These are phyloP conservation scores for Aureobasidium sp. DNA, from an alignment of 2,329 filamentous ascomycete species.

Conservation along the genomic window DNA sequence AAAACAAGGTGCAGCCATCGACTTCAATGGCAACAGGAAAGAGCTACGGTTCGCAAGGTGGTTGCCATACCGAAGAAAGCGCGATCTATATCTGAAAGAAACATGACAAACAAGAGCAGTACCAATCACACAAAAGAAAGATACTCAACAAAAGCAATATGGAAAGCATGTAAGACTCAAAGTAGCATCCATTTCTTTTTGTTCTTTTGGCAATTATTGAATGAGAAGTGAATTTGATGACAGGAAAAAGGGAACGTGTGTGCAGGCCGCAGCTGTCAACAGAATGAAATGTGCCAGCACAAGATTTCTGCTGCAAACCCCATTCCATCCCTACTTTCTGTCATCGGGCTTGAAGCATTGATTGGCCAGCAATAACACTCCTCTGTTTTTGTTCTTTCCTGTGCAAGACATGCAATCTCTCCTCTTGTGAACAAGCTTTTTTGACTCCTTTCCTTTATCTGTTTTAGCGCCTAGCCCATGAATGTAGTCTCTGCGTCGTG, in stretches of 20 bases:
- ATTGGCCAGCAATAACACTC: neutral
- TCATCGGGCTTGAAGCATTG: neutral
- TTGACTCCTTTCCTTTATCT: neutral
- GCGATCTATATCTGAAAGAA: too few species aligned
- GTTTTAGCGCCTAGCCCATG: neutral
- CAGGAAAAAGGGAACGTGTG: neutral
- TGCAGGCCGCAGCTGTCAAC: neutral
- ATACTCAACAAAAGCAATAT: neutral
- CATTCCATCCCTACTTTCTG: neutral
- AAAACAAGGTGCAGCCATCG: too few species aligned
- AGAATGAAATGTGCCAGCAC: neutral
- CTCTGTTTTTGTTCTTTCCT: neutral
- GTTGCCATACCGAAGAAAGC: too few species aligned
- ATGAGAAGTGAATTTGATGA: neutral
- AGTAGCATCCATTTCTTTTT: neutral
- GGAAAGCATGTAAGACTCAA: neutral
- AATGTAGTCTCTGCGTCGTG: neutral
- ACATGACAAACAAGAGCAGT: too few species aligned
- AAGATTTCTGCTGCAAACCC: neutral
- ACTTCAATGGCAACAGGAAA: too few species aligned
- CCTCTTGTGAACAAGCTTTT: neutral
- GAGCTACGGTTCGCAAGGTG: too few species aligned
- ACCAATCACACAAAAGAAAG: neutral
- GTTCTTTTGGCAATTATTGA: slow-evolving; percentile 1
- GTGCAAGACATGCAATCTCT: neutral